Percentiles rank a stretch among this genome's conserved stretches.
Conservation (phyloP, 1,139 yeast genomes). For the Arxiozyma telluris region DNA sequence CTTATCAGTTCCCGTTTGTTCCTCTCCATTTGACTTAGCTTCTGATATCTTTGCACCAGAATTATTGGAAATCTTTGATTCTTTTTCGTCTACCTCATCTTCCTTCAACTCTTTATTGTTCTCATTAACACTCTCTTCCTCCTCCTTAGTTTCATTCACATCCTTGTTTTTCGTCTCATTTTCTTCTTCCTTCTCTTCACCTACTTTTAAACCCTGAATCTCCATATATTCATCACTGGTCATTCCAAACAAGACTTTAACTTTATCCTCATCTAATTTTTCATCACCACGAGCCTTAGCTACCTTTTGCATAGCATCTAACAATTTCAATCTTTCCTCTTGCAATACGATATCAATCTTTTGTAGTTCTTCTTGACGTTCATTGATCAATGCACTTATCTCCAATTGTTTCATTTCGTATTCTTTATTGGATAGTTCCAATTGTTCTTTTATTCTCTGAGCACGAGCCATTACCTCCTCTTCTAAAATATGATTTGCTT, state of each 20-base stretch:
- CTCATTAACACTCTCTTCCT: neutral
- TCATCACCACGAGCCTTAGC: slow-evolving; percentile 25
- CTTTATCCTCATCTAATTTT: slow-evolving; percentile 24
- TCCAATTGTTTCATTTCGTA: slow-evolving; percentile 27
- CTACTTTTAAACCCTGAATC: slow-evolving; percentile 3
- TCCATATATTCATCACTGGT: slow-evolving; percentile 22
- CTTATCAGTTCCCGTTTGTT: neutral
- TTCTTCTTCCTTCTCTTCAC: neutral
- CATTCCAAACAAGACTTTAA: slow-evolving; percentile 25
- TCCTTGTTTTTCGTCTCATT: neutral
- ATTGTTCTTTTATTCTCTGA: slow-evolving; percentile 24
- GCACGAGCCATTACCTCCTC: slow-evolving; percentile 17
- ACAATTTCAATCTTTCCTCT: slow-evolving; percentile 19
- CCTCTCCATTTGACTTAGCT: neutral
- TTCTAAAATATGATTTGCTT: slow-evolving; percentile 14
- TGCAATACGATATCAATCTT: slow-evolving; percentile 23
- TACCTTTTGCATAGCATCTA: slow-evolving; percentile 22
- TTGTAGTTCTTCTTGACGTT: slow-evolving; percentile 25
- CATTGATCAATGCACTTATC: slow-evolving; percentile 26
- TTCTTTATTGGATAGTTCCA: slow-evolving; percentile 25
- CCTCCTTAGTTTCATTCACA: neutral
- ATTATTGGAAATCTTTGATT: neutral
- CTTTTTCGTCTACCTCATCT: neutral
- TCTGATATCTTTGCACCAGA: neutral
- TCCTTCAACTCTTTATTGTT: neutral